phyloP scores from a whole-genome alignment of 2,329 filamentous ascomycete genomes.

The Ceratocystis papillata region DNA sequence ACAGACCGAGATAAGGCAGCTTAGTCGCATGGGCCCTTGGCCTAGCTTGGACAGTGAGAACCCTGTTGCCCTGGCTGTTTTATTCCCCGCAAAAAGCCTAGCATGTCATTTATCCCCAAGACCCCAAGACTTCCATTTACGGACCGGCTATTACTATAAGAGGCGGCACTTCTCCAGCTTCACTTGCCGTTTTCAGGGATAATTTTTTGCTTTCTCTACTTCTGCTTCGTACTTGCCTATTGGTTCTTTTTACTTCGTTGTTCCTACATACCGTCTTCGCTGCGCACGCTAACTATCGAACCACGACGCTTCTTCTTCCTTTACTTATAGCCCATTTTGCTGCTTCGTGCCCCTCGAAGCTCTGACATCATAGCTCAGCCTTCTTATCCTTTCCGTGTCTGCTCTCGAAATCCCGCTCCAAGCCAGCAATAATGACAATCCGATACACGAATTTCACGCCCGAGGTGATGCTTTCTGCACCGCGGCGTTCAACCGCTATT shows the following conservation, averaged over 20 bases:
- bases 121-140: neutral
- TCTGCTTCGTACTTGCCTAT: too few relatives aligned
- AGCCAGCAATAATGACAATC: slow-evolving; percentile 52
- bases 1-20: slow-evolving; percentile 17
- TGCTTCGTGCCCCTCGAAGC: neutral
- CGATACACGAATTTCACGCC: slow-evolving; percentile 62
- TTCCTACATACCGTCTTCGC: neutral
- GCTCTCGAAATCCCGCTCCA: neutral
- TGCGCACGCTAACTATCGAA: neutral
- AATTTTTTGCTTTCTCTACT: neutral
- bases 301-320: neutral
- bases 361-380: slow-evolving; percentile 8
- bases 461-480: slow-evolving; percentile 64
- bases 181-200: neutral
- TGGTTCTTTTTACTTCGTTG: neutral
- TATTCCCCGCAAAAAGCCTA: slow-evolving; percentile 25
- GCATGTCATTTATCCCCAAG: neutral
- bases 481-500: slow-evolving; percentile 56
- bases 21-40: neutral
- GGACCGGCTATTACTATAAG: neutral
- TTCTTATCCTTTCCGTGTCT: neutral
- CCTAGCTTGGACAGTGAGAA: neutral
- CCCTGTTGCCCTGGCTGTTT: slow-evolving; percentile 5
- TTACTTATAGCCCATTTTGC: neutral
- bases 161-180: neutral